Evolutionary conservation across 2,329 filamentous ascomycete species (phyloP), one percentile per base, ranked within the genome.

Genomic region (Fusarium pseudocircinatum): DNA sequence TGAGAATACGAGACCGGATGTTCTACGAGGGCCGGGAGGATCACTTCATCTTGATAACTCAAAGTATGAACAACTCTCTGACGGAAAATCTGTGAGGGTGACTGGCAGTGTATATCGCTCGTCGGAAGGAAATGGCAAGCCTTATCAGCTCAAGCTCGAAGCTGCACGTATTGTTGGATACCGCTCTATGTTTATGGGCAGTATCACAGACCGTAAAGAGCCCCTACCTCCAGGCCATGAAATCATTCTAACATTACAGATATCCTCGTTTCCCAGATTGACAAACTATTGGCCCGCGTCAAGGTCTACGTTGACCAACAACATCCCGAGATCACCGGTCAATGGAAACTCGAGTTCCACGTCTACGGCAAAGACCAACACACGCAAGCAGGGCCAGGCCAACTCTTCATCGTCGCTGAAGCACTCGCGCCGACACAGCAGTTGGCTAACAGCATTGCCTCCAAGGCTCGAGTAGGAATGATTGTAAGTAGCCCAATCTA

Each of bases 1-100:
- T 58, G 87, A 89, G 78, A 89, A 89, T 67, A 81, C 83, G 0
- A 76, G 87, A 22, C 87, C 88, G 0, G 87, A 89, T 74, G 72
- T 85, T 2, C 73, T 89, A 4, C 67, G 79, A 10, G 87, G 87
- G 0, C 88, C 87, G 0, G 88, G 87, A 1, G 88, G 87, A 0
- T 75, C 78, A 12, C 79, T 89, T 0, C 79, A 86, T 46, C 77
- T 89, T 0, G 78, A 79, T 0, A 52, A 78, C 1, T 80, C 84
- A 2, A 66, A 53, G 1, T 78, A 78, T 11, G 53, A 75, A 6
- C 75, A 75, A 12, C 24, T 77, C 0, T 12, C 42, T 7, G 69
- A 78, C 18, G 68, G 54, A 0, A 66, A 39, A 9, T 69, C 72
- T 2, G 74, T 77, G 0, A 62, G 67, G 4, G 76, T 78, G 4